phyloP scores from a whole-genome alignment of 192 early-diverging fungal species.

The Dissophora globulifera region DNA sequence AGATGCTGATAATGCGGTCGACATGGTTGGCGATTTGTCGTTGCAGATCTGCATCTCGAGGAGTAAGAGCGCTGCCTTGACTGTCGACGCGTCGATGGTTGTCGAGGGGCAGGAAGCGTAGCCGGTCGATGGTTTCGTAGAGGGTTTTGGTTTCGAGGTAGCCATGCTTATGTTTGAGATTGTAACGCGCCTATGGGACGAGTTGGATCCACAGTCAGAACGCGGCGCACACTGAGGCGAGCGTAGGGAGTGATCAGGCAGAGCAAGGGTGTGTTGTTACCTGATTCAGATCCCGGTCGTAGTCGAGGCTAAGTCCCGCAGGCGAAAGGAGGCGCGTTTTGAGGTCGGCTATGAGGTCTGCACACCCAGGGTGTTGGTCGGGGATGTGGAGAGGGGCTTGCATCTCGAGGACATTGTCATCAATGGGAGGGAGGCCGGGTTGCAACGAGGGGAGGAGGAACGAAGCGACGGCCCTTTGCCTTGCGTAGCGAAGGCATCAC shows the following conservation, averaged over 20 bases:
- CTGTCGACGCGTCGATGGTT: constrained; percentile 1
- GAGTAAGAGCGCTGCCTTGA: neutral
- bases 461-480: too few species aligned
- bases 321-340: constrained; percentile 27
- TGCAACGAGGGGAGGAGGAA: neutral
- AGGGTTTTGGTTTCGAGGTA: constrained; percentile 31
- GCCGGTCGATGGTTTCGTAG: constrained; percentile 31
- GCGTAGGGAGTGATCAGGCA: neutral
- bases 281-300: constrained; percentile 20
- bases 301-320: constrained; percentile 23
- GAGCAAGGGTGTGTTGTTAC: neutral
- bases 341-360: constrained; percentile 19
- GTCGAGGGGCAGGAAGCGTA: constrained; percentile 37
- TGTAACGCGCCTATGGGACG: constrained; percentile 21
- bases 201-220: too few species aligned
- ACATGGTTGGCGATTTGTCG: constrained; percentile 18
- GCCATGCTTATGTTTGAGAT: constrained; percentile 21
- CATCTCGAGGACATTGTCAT: constrained; percentile 22
- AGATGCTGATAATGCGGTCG: constrained; percentile 33
- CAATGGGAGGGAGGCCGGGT: neutral
- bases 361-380: constrained; percentile 14
- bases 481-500: too few species aligned
- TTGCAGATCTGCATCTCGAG: constrained; percentile 18
- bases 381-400: constrained; percentile 1
- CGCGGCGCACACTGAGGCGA: too few species aligned